Evolutionary conservation across 2,329 filamentous ascomycete genomes (phyloP).

Genomic region (Ceratocystis colombiana): DNA sequence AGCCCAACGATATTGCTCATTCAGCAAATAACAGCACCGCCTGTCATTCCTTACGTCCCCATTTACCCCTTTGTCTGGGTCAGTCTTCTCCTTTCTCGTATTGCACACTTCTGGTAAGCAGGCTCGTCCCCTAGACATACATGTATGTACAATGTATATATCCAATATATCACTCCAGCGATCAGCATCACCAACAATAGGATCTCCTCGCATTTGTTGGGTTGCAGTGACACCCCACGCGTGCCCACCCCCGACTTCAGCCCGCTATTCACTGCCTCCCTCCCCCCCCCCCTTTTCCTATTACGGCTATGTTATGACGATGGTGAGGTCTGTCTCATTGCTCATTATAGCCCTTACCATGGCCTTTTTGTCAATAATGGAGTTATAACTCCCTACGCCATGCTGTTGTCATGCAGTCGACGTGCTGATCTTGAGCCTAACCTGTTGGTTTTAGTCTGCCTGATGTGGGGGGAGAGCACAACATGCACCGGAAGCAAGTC

Average conservation of each 20-base stretch:
- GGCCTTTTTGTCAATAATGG: not conserved
- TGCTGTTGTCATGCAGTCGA: constrained; percentile 1
- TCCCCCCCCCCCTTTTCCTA: not conserved
- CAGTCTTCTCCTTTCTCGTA: not conserved
- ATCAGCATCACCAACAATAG: constrained; percentile 1
- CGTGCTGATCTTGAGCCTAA: constrained; percentile 7
- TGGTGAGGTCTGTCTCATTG: not conserved
- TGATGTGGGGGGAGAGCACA: not conserved
- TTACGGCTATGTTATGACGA: not conserved
- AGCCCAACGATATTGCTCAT: not conserved
- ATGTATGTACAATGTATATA: not conserved
- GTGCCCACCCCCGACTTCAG: not conserved
- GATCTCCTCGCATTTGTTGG: not conserved
- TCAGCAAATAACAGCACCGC: not conserved
- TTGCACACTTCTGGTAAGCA: not conserved
- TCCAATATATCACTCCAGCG: not conserved
- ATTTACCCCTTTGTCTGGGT: not conserved
- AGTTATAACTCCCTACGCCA: not conserved
- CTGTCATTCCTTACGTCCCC: not conserved
- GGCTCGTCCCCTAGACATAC: not conserved
- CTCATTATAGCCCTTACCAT: not conserved
- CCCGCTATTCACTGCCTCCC: not conserved
- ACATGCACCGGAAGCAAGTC: not conserved
- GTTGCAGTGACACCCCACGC: not conserved
- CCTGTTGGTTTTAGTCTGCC: not conserved